Base-by-base conservation (phyloP, 2,329 filamentous ascomycete genomes). In the Ophiostoma angusticollis region DNA sequence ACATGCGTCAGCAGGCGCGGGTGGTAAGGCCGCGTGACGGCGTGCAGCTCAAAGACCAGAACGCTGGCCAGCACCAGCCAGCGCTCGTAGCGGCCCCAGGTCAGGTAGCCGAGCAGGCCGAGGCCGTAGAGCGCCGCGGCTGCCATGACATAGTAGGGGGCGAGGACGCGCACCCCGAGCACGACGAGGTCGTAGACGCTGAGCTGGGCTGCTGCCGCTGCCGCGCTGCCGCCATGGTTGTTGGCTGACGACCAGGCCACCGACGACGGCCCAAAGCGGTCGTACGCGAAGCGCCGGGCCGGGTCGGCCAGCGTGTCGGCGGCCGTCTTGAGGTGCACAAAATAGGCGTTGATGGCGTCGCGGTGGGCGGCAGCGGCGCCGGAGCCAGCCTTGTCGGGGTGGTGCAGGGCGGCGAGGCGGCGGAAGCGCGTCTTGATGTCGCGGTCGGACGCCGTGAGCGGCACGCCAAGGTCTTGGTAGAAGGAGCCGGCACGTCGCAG, bases 401-500 rank as follows among this genome's bases (percentile, higher is more conserved):
- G 91, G 60, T 77, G 64, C 36, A 70, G 58, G 18, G 74, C 73
- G 25, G 73, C 75, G 47, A 94, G 67, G 25, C 83, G 77, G 45
- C 91, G 76, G 64, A 95, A 95, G 39, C 78, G 77, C 17, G 80
- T 80, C 60, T 93, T 91, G 55, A 98, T 73, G 11, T 80, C 77
- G 50, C 74, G 74, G 38, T 93, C 85, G 38, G 73, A 70, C 9
- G 82, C 80, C 41, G 70, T 58, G 27, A 79, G 67, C 11, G 78
- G 65, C 1, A 95, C 72, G 25, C 76, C 76, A 0, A 98, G 72
- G 46, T 80, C 72, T 33, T 73, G 66, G 63, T 95, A 96, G 63
- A 82, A 94, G 58, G 84, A 78, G 14, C 80, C 77, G 1, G 68
- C 64, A 31, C 70, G 64, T 46, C 75, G 80, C 21, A 94, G 69